Conservation (phyloP, 306 rosid species). For the Medicago truncatula region MtrunA17r5.0-ANR NC_053042.1:12031501-12032000, state of each 20-base stretch:
- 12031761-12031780: conserved; percentile 36
- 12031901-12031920: conserved; percentile 25
- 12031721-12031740: neutral
- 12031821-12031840: neutral
- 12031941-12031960: neutral
- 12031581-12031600: too few species aligned
- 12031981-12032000: neutral
- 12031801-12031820: neutral
- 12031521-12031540: too few species aligned
- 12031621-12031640: too few species aligned
- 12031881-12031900: conserved; percentile 6
- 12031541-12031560: too few species aligned
- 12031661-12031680: neutral
- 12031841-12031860: conserved; percentile 6
- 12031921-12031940: conserved; percentile 12
- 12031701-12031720: neutral
- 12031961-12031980: neutral
- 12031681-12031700: neutral
- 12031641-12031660: too few species aligned
- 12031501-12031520: too few species aligned
- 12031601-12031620: too few species aligned
- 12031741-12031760: neutral
- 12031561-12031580: too few species aligned
- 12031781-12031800: conserved; percentile 7
- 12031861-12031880: conserved; percentile 22